Conservation (phyloP, 2,329 filamentous ascomycete genomes). For the Clarireedia hainanense region DNA sequence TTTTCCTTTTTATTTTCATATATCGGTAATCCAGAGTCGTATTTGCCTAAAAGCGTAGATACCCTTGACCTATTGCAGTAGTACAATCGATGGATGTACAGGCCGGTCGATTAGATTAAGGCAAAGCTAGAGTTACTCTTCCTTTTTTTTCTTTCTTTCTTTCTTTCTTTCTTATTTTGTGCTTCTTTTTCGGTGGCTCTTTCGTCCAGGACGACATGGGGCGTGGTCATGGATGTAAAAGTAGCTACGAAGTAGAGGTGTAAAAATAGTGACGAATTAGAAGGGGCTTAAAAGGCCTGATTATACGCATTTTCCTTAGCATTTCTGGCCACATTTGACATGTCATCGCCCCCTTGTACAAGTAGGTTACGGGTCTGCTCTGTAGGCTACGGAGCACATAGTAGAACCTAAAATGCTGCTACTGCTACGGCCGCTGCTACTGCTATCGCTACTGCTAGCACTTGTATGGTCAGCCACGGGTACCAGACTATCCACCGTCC, state of each 20-base stretch:
- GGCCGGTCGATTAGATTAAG: not conserved
- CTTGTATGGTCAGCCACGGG: too few species aligned
- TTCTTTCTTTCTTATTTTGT: too few species aligned
- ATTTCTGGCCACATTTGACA: not conserved
- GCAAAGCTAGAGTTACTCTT: not conserved
- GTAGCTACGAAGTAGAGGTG: not conserved
- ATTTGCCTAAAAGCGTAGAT: too few species aligned
- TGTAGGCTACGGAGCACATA: not conserved
- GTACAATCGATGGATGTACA: not conserved
- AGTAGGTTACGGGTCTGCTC: not conserved
- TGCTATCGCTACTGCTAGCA: not conserved
- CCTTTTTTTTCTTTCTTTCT: too few species aligned
- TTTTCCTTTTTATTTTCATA: not conserved
- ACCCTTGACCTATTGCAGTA: too few species aligned
- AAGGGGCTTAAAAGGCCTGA: not conserved
- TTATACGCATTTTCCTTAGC: too few species aligned
- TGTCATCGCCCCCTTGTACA: not conserved
- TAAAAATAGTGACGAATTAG: constrained; percentile 9
- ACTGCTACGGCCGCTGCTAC: not conserved
- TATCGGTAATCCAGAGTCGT: not conserved
- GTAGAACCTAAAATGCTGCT: too few species aligned
- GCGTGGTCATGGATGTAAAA: too few species aligned
- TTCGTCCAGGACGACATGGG: too few species aligned
- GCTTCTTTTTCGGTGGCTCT: too few species aligned
- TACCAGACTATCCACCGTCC: not conserved